Evolutionary conservation across 179 eudicot species (phyloP).

Genomic region (Patellifolia procumbens): DNA sequence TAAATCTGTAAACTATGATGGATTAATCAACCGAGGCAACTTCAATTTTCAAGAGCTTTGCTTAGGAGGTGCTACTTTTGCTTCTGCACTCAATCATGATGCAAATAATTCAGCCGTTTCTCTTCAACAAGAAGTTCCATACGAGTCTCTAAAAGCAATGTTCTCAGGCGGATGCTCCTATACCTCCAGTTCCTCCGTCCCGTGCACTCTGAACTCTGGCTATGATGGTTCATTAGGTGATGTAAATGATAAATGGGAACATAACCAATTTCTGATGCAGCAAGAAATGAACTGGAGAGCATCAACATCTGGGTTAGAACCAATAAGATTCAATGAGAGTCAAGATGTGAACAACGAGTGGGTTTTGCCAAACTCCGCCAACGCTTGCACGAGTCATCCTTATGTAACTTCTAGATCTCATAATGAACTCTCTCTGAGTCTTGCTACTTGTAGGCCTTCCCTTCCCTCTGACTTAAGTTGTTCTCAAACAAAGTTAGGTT

Average conservation of each 20-base stretch:
- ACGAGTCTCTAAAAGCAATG: conserved; percentile 29
- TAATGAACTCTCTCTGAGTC: conserved; percentile 64
- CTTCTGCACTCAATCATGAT: conserved; percentile 31
- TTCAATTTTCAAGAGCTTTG: conserved; percentile 29
- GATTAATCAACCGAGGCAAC: conserved; percentile 23
- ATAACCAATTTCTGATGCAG: conserved; percentile 30
- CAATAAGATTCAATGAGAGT: conserved; percentile 30
- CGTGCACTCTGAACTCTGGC: conserved; percentile 31
- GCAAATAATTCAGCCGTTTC: conserved; percentile 24
- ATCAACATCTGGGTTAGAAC: conserved; percentile 31
- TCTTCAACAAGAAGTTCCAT: conserved; percentile 32
- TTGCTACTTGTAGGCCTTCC: conserved; percentile 50
- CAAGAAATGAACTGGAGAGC: conserved; percentile 41
- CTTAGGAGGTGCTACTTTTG: conserved; percentile 32
- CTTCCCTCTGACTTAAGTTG: conserved; percentile 48
- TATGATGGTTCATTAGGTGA: conserved; percentile 38
- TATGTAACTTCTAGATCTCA: conserved; percentile 39
- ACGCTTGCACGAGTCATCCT: conserved; percentile 31
- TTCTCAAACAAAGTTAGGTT: conserved; percentile 38
- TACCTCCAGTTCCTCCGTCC: conserved; percentile 35
- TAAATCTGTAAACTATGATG: conserved; percentile 23
- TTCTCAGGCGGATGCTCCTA: conserved; percentile 32
- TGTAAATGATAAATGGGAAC: conserved; percentile 48
- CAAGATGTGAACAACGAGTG: conserved; percentile 34
- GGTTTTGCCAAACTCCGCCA: conserved; percentile 38